phyloP scores from a whole-genome alignment of 177 flowering plant genomes.

The Telopea speciosissima region DNA sequence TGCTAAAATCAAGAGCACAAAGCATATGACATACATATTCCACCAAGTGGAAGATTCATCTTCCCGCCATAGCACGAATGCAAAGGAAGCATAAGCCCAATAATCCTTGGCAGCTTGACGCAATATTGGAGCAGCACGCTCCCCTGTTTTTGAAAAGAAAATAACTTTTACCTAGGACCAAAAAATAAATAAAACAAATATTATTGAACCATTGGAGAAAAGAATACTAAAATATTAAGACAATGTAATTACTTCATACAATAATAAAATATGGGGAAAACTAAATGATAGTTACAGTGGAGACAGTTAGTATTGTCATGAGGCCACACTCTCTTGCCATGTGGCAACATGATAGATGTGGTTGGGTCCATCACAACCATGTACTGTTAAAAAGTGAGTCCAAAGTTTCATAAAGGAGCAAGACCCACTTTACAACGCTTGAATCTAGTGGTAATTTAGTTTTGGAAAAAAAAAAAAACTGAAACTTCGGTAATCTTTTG shows the following conservation, averaged over 20 bases:
- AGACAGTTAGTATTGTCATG: no score
- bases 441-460: no score
- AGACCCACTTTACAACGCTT: no score
- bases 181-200: background rate
- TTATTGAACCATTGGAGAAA: background rate
- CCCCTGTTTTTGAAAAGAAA: slow-evolving; percentile 80
- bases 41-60: slow-evolving; percentile 86
- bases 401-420: no score
- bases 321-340: no score
- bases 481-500: no score
- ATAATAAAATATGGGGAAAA: background rate
- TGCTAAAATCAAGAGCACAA: slow-evolving; percentile 2
- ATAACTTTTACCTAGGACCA: slow-evolving; percentile 73
- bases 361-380: no score
- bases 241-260: background rate
- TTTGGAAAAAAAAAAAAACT: no score
- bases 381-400: no score
- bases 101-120: slow-evolving; percentile 73
- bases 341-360: no score
- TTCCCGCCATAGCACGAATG: slow-evolving; percentile 75
- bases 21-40: slow-evolving; percentile 52
- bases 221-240: slow-evolving; percentile 1
- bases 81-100: slow-evolving; percentile 75
- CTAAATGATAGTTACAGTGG: no score
- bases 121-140: slow-evolving; percentile 83